These are phyloP conservation scores for Albugo candida DNA, from an alignment of 352 stramenopile genomes.

Conservation along the genomic window DNA sequence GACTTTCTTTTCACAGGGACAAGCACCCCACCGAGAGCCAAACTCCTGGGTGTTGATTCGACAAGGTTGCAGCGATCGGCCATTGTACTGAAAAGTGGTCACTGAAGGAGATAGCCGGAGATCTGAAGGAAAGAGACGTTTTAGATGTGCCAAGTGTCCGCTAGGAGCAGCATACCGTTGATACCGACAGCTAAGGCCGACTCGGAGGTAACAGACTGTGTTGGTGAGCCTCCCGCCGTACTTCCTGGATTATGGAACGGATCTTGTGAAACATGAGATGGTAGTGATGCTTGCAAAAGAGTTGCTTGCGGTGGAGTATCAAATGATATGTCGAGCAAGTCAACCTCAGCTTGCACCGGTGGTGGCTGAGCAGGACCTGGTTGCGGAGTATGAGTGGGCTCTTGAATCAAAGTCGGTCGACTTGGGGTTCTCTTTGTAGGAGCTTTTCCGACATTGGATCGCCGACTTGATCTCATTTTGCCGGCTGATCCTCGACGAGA, in stretches of 20 bases:
- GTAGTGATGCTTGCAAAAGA: constrained; percentile 6
- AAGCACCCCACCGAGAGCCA: constrained; percentile 61
- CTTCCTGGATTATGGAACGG: constrained; percentile 60
- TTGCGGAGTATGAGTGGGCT: constrained; percentile 13
- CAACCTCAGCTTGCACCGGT: constrained; percentile 27
- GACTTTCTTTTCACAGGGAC: constrained; percentile 63
- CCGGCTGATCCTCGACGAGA: constrained; percentile 19
- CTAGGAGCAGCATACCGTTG: too few relatives aligned
- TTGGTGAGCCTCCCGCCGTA: constrained; percentile 24
- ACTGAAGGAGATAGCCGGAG: too few relatives aligned
- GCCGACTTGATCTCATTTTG: constrained; percentile 13
- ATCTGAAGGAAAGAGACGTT: too few relatives aligned
- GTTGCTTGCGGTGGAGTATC: constrained; percentile 19
- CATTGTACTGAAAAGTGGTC: constrained; percentile 57
- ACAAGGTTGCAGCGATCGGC: constrained; percentile 54
- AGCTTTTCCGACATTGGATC: constrained; percentile 14
- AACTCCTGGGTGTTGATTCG: constrained; percentile 80
- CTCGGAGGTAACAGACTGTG: too few relatives aligned
- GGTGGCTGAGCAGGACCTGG: constrained; percentile 10
- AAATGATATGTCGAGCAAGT: constrained; percentile 74
- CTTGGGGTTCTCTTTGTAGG: background rate
- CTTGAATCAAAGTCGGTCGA: constrained; percentile 17
- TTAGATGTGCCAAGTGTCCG: too few relatives aligned
- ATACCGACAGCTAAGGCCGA: too few relatives aligned
- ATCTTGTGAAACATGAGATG: constrained; percentile 19